These are phyloP conservation scores for Ceratocystis diversiconidia DNA, from an alignment of 2,329 filamentous ascomycete genomes.

Conservation along the genomic window DNA sequence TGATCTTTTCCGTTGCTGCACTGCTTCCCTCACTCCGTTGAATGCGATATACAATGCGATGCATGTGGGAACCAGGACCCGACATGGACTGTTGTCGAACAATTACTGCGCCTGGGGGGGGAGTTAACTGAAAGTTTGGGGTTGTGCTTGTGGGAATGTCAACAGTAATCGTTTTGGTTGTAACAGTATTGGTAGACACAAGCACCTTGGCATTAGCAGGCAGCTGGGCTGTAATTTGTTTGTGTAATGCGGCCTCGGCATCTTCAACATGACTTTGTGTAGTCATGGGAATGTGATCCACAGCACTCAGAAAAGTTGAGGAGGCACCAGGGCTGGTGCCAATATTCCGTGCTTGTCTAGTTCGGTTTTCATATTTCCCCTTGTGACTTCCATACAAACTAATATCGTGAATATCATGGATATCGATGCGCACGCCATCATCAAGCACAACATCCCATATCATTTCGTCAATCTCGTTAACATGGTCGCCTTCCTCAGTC, in stretches of 20 bases:
- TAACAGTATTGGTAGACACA: slow-evolving; percentile 44
- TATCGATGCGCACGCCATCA: slow-evolving; percentile 43
- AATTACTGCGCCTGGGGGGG: slow-evolving; percentile 45
- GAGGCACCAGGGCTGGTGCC: not conserved
- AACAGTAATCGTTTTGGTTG: slow-evolving; percentile 49
- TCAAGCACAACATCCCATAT: slow-evolving; percentile 53
- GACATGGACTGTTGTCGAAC: slow-evolving; percentile 32
- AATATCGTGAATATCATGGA: slow-evolving; percentile 27
- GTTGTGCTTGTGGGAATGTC: slow-evolving; percentile 38
- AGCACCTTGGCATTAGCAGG: slow-evolving; percentile 43
- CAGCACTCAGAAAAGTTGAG: not conserved
- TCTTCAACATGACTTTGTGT: slow-evolving; percentile 14
- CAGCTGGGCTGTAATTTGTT: slow-evolving; percentile 40
- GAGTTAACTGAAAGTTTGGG: slow-evolving; percentile 32
- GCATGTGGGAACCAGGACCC: slow-evolving; percentile 19
- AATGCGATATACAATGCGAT: slow-evolving; percentile 44
- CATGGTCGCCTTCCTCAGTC: slow-evolving; percentile 35
- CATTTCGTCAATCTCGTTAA: slow-evolving; percentile 38
- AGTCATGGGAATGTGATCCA: slow-evolving; percentile 7
- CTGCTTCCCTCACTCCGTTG: slow-evolving; percentile 37
- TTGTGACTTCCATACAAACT: slow-evolving; percentile 25
- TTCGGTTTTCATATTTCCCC: slow-evolving; percentile 2
- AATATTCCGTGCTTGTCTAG: not conserved
- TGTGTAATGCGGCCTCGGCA: slow-evolving; percentile 31
- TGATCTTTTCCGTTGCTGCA: slow-evolving; percentile 28